Base-by-base conservation (phyloP, 192 early-diverging fungal genomes). In the Funneliformis mosseae region DNA sequence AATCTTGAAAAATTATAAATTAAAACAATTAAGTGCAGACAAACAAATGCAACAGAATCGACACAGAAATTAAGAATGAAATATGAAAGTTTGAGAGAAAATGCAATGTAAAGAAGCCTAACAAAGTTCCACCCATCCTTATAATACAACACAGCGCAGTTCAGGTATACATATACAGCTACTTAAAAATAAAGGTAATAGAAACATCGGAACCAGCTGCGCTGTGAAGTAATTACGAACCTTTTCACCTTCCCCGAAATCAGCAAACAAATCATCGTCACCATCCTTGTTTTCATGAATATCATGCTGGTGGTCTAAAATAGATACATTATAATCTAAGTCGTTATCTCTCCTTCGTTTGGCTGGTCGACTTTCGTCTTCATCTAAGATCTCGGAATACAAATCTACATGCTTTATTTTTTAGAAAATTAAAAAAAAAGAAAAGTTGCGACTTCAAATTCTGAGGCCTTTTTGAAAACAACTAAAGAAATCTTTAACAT, bases 241-340 rank as follows among this genome's bases (percentile, higher is more conserved):
- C 84, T 81, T 85, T 82, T 82, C 84, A 74, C 74, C 80, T 62
- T 82, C 84, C 23, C 81, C 82, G 74, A 85, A 81, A 63, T 85
- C 84, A 45, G 80, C 81, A 73, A 85, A 85, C 70, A 85, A 70
- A 68, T 85, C 84, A 43, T 85, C 84, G 18, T 83, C 84, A 21
- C 73, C 83, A 74, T 78, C 61, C 2, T 62, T 64, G 28, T 72
- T 43, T 71, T 70, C 72, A 16, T 71, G 74, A 18, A 39, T 18
- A 45, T 28, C 38, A 61, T 46, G 38, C 23, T 78, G 77, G 48
- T 79, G n/a, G 28, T 78, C 45, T 8, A n/a, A 10, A 9, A 10
- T 14, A 63, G 21, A 18, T 23, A n/a, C 21, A 71, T 28, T 43
- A 41, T 71, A 48, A 70, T 59, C 39, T 50, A 60, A 10, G 4